Conservation (phyloP, 2,329 filamentous ascomycete genomes). For the Nothophoma quercina region DNA sequence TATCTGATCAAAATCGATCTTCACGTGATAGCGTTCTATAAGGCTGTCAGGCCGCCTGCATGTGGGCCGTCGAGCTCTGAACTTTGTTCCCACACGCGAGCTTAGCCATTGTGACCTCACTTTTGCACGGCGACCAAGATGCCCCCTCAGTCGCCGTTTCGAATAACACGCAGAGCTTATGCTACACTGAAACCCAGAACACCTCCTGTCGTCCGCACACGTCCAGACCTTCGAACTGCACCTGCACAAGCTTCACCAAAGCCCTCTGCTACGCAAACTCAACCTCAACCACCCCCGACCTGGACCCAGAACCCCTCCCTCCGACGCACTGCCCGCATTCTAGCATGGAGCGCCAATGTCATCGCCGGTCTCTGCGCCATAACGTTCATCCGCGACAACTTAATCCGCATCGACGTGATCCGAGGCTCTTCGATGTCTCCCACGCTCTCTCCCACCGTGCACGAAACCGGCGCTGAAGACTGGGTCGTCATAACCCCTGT, state of each 20-base stretch:
- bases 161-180: conserved; percentile 3
- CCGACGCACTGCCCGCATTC: conserved; percentile 17
- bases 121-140: background rate
- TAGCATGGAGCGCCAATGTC: conserved; percentile 23
- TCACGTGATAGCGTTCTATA: conserved; percentile 17
- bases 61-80: conserved; percentile 9
- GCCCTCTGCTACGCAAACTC: too few species aligned
- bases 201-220: background rate
- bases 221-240: conserved; percentile 5
- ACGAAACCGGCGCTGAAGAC: conserved; percentile 51
- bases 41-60: background rate
- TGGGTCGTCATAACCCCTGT: conserved; percentile 47
- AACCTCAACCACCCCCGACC: conserved; percentile 9
- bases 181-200: conserved; percentile 2
- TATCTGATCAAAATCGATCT: conserved; percentile 20
- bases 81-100: conserved; percentile 1
- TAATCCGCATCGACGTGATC: conserved; percentile 49
- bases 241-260: background rate
- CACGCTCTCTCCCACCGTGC: conserved; percentile 52
- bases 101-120: background rate
- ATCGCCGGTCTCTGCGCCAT: conserved; percentile 24
- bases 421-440: conserved; percentile 56
- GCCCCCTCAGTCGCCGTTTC: background rate
- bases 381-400: conserved; percentile 51
- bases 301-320: conserved; percentile 15